Percentiles rank a stretch among this genome's conserved stretches.
These are phyloP conservation scores for Gnomoniopsis smithogilvyi DNA, from an alignment of 2,329 filamentous ascomycete species.

Conservation along the genomic window DNA sequence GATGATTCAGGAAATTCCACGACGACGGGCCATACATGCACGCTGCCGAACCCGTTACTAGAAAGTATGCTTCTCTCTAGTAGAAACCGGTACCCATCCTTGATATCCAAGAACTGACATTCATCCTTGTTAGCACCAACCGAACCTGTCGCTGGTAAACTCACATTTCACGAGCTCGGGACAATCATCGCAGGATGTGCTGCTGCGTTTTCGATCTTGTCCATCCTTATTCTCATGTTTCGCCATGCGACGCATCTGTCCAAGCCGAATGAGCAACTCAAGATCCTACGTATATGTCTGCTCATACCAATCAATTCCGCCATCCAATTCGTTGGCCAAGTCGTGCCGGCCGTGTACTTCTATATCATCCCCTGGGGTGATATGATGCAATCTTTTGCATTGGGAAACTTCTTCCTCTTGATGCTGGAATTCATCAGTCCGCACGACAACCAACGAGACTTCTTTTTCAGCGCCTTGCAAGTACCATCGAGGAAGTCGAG, in stretches of 20 bases:
- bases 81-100: not conserved
- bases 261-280: constrained; percentile 37
- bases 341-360: constrained; percentile 33
- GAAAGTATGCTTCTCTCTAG: constrained; percentile 1
- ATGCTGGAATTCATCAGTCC: constrained; percentile 38
- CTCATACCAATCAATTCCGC: constrained; percentile 38
- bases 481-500: constrained; percentile 25
- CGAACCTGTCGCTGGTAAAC: not conserved
- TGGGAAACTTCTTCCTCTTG: constrained; percentile 40
- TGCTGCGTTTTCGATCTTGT: constrained; percentile 10
- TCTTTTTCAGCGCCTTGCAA: constrained; percentile 34
- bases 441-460: constrained; percentile 28
- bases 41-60: not conserved
- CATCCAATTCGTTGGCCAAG: constrained; percentile 35
- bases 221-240: constrained; percentile 12
- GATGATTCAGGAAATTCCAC: constrained; percentile 2
- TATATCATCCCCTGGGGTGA: constrained; percentile 37
- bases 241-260: constrained; percentile 29
- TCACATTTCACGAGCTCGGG: constrained; percentile 13
- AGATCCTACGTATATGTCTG: constrained; percentile 39
- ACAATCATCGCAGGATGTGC: constrained; percentile 10
- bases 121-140: not conserved
- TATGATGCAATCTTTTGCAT: constrained; percentile 35
- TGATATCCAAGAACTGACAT: not conserved
- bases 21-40: not conserved